phyloP scores from a whole-genome alignment of 176 grass and related monocot species.

The Poa annua region DNA sequence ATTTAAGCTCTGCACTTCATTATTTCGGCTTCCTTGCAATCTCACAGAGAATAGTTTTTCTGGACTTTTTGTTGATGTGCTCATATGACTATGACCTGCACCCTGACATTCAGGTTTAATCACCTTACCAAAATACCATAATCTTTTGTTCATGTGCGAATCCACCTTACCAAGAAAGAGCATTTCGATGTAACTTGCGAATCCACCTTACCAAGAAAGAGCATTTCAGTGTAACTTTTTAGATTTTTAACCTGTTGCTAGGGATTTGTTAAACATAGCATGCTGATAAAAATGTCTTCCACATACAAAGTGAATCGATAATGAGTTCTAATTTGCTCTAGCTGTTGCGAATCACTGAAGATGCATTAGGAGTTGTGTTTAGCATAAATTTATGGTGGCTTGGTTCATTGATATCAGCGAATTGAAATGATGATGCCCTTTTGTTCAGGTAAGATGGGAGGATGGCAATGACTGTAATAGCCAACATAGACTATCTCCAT shows the following conservation, averaged over 20 bases:
- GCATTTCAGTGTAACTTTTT: neutral
- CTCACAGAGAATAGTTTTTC: conserved; percentile 20
- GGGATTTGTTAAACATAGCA: conserved; percentile 1
- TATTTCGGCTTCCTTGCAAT: neutral
- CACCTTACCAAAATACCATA: too few species aligned
- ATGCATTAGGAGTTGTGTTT: conserved; percentile 13
- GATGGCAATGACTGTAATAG: conserved; percentile 55
- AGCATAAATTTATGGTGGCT: conserved; percentile 15
- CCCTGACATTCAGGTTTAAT: neutral
- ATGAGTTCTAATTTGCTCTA: conserved; percentile 5
- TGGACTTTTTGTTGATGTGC: neutral
- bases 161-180: neutral
- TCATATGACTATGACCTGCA: neutral
- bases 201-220: neutral
- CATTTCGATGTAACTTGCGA: neutral
- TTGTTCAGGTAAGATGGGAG: conserved; percentile 83
- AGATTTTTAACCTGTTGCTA: neutral
- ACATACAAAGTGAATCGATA: conserved; percentile 8
- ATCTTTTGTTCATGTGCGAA: too few species aligned
- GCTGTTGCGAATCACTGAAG: conserved; percentile 4
- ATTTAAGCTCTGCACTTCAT: neutral
- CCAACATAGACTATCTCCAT: conserved; percentile 84
- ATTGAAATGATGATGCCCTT: neutral
- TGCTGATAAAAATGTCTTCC: conserved; percentile 17
- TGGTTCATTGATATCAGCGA: conserved; percentile 5